phyloP scores from a whole-genome alignment of 331 rosid species.

The Rosa hybrid region DNA sequence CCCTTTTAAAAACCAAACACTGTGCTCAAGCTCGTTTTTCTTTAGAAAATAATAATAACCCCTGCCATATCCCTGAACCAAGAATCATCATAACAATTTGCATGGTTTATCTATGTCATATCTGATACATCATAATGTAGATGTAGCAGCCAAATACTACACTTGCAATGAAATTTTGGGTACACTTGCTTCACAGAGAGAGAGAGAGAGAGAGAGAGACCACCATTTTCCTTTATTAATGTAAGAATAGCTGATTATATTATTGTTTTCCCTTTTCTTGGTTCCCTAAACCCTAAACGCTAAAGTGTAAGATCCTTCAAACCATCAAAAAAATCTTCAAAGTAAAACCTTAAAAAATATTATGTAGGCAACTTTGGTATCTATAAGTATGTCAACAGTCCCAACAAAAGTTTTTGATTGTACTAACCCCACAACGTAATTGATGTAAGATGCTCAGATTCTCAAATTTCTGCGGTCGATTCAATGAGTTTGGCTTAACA shows the following conservation, averaged over 20 bases:
- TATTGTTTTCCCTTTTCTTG: too few species aligned
- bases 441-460: conserved; percentile 87
- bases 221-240: background rate
- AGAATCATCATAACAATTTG: background rate
- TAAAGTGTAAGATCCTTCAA: background rate
- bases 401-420: conserved; percentile 18
- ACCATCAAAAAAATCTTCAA: background rate
- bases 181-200: too few species aligned
- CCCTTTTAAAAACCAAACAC: background rate
- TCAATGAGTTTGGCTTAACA: conserved; percentile 93
- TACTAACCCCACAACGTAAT: conserved; percentile 95
- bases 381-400: conserved; percentile 1
- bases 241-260: too few species aligned
- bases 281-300: too few species aligned
- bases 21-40: background rate
- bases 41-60: background rate
- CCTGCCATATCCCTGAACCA: background rate
- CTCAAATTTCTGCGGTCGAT: conserved; percentile 88
- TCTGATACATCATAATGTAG: background rate
- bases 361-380: conserved; percentile 20
- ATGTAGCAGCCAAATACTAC: too few species aligned
- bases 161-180: too few species aligned
- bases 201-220: too few species aligned
- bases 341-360: background rate
- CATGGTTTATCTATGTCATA: too few species aligned